These are phyloP conservation scores for Verticillium longisporum DNA, from an alignment of 2,329 filamentous ascomycete genomes.

Conservation along the genomic window DNA sequence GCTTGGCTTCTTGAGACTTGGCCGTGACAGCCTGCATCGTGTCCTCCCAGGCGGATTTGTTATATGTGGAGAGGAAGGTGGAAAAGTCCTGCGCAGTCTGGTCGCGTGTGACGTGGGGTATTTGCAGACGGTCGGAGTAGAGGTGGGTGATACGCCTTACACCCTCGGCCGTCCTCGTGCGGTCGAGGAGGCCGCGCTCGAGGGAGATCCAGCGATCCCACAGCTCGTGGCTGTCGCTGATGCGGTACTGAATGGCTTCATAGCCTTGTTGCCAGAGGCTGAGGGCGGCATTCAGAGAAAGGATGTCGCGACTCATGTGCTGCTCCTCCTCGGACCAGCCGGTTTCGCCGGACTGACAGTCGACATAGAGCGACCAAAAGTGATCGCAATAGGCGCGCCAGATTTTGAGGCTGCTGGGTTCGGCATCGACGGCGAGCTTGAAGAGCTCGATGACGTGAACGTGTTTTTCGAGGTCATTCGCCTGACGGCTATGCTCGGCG, in stretches of 20 bases:
- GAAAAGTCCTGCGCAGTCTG: conserved; percentile 70
- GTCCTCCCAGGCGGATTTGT: conserved; percentile 63
- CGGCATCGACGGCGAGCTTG: conserved; percentile 61
- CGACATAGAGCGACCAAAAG: conserved; percentile 63
- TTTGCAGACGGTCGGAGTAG: conserved; percentile 62
- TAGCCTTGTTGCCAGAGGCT: conserved; percentile 67
- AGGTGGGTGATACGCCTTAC: conserved; percentile 61
- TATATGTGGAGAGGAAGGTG: conserved; percentile 65
- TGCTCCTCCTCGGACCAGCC: conserved; percentile 63
- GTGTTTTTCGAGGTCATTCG: conserved; percentile 58
- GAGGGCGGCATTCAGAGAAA: conserved; percentile 60
- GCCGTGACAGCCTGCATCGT: conserved; percentile 64
- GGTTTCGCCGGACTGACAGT: conserved; percentile 49
- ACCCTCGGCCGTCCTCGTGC: conserved; percentile 45
- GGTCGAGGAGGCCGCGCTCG: conserved; percentile 59
- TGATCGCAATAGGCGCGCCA: conserved; percentile 78
- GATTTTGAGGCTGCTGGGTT: conserved; percentile 65
- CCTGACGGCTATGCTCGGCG: conserved; percentile 59
- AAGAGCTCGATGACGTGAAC: conserved; percentile 66
- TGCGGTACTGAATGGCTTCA: conserved; percentile 63
- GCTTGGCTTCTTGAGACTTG: conserved; percentile 56
- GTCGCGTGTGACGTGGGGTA: conserved; percentile 70
- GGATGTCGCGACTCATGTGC: conserved; percentile 61
- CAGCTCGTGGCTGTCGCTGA: conserved; percentile 69
- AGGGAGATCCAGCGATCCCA: conserved; percentile 76